Percentiles rank a stretch among this genome's conserved stretches.
These are phyloP conservation scores for Blastosporella zonata DNA, from an alignment of 1,284 basidiomycete genomes.

Conservation along the genomic window DNA sequence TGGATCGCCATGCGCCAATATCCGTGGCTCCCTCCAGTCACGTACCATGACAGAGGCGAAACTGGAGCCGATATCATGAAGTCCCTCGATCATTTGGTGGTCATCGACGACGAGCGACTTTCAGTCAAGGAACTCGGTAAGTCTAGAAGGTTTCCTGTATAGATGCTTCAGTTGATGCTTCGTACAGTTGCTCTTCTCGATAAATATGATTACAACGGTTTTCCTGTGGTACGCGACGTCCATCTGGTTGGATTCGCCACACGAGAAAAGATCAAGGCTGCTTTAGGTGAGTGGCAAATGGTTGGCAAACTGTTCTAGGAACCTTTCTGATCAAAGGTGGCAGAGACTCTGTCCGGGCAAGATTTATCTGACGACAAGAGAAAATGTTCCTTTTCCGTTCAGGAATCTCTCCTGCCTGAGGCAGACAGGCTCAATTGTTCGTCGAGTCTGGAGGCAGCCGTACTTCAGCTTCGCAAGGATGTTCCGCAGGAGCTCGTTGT, in stretches of 20 bases:
- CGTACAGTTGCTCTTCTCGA: slow-evolving; percentile 35
- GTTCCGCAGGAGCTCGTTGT: slow-evolving; percentile 69
- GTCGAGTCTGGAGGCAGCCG: slow-evolving; percentile 50
- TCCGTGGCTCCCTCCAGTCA: slow-evolving; percentile 70
- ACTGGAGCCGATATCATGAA: slow-evolving; percentile 65
- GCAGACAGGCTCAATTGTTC: slow-evolving; percentile 46
- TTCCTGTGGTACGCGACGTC: slow-evolving; percentile 53
- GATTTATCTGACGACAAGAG: slow-evolving; percentile 25
- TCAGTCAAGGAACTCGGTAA: slow-evolving; percentile 50
- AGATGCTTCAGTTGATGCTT: not conserved
- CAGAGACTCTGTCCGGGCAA: slow-evolving; percentile 28
- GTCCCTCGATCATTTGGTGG: slow-evolving; percentile 45
- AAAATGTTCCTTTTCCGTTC: slow-evolving; percentile 40
- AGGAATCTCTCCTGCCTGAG: slow-evolving; percentile 21
- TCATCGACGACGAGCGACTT: slow-evolving; percentile 45
- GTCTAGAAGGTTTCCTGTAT: slow-evolving; percentile 12
- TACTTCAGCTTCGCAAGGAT: slow-evolving; percentile 62
- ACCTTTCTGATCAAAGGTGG: slow-evolving; percentile 2
- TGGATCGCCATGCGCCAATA: slow-evolving; percentile 73
- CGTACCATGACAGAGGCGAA: slow-evolving; percentile 64
- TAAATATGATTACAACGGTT: slow-evolving; percentile 52
- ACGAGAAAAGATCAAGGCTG: slow-evolving; percentile 47
- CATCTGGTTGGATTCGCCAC: slow-evolving; percentile 60
- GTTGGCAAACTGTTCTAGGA: not conserved
- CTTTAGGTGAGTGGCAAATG: slow-evolving; percentile 41